A percentile compares a stretch with the other conserved stretches of the same genome.
phyloP scores from a whole-genome alignment of 129 eudicot genomes.

The Flaveria robusta region DNA sequence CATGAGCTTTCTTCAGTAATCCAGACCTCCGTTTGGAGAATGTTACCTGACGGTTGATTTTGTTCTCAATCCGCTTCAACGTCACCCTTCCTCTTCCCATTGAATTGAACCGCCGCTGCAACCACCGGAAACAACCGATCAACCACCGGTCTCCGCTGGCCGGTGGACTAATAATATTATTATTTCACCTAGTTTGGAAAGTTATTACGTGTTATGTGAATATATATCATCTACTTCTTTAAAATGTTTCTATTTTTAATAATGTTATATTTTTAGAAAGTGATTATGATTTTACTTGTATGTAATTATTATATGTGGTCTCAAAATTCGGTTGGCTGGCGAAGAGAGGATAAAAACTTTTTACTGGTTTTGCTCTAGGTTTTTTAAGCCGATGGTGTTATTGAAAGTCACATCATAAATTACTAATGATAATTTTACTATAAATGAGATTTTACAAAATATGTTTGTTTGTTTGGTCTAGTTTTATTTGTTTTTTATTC shows the following conservation, averaged over 20 bases:
- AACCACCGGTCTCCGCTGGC: not conserved
- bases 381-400: too few species aligned
- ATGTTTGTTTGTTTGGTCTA: too few species aligned
- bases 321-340: too few species aligned
- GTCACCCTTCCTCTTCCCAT: conserved; percentile 50
- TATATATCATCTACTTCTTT: not conserved
- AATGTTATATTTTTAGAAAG: not conserved
- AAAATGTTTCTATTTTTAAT: not conserved
- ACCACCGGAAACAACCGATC: not conserved
- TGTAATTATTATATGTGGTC: too few species aligned
- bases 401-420: too few species aligned
- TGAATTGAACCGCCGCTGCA: not conserved
- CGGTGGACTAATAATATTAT: not conserved
- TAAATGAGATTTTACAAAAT: too few species aligned
- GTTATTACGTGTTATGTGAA: not conserved
- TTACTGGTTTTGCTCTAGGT: too few species aligned
- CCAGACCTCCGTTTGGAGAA: conserved; percentile 44
- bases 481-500: too few species aligned
- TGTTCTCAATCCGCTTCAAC: conserved; percentile 41
- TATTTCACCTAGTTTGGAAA: not conserved
- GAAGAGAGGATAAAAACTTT: too few species aligned
- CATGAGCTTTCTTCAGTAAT: conserved; percentile 44
- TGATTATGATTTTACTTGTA: too few species aligned
- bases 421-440: too few species aligned
- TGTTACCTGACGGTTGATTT: conserved; percentile 40